Evolutionary conservation across 1,284 basidiomycete species (phyloP), one percentile per base, ranked within the genome.

Genomic region (Cutaneotrichosporon curvatum): DNA sequence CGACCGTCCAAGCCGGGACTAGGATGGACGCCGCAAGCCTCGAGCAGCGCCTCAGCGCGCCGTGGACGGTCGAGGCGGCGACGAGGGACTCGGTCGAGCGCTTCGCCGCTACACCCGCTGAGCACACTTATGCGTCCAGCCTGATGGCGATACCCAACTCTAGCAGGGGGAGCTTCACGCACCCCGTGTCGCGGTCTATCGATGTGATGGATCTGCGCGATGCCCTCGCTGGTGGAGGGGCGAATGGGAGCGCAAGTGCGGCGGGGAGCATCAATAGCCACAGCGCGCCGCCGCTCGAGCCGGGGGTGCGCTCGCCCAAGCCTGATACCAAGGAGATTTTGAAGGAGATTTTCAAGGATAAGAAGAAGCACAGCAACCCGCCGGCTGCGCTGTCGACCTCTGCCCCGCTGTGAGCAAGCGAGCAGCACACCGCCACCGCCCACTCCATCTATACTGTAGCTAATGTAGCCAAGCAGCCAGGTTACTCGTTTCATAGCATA

Each of bases 131-230:
- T 12, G 16, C n/a, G 15, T 7, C 33, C 9, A 22, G 15, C 42
- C 73, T 91, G 48, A 90, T 89, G 86, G 83, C 85, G 51, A 85
- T 87, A 50, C 85, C 89, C 54, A 91, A 91, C 65, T 74, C 85
- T 74, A 87, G 43, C 83, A n/a, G n/a, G n/a, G n/a, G 85, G 61
- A 28, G 12, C 12, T 28, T 87, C 84, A 56, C 73, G 90, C 45
- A 84, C 40, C 84, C 84, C 11, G 32, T 40, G 4, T 78, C 80
- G 8, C 77, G 82, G 53, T 82, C 82, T 2, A 47, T 56, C 34
- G 89, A 89, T 22, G 87, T 92, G 12, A 81, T 79, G 1, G 87
- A 91, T 63, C 76, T 92, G 37, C 77, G 87, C 44, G 87, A 90
- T 57, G 88, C 88, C 8, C 73, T 92, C 28, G 42, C 43, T 18